Base-by-base conservation (phyloP, 306 rosid species). In the Spatholobus suberectus region DNA sequence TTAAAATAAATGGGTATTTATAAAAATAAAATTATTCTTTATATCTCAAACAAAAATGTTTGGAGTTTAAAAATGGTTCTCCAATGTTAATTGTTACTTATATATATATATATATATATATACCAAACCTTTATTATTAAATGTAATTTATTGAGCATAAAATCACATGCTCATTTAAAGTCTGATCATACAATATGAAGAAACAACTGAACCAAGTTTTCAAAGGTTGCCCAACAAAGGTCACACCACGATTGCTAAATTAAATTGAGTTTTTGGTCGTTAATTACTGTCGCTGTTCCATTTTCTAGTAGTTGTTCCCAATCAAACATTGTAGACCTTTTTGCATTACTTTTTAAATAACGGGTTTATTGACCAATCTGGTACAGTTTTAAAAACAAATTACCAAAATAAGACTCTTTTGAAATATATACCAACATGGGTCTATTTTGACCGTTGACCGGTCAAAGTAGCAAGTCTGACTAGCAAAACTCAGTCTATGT, bases 161-260 rank as follows among this genome's bases (percentile, higher is more conserved):
- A 26, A 58, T 40, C 54, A 57, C 11, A 58, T 76, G 57, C n/a
- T 17, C 24, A 7, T 23, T 75, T 13, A 75, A 40, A 40, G 27
- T 14, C 27, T 23, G n/a, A 24, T 57, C 35, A 14, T 46, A 71
- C 3, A 15, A 49, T 18, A 73, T 32, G 2, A 37, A n/a, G 65
- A 51, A 73, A 51, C 54, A 73, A 20, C 78, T 15, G 11, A 73
- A 29, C 5, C 17, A 15, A 24, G 41, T 23, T 21, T 17, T 40
- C 80, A 26, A 76, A 59, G 44, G 58, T 41, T 59, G 44, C 78
- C 10, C 13, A 63, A 44, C 65, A 49, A 63, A 13, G 74, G 61
- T 62, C 73, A 47, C 6, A 54, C 44, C 8, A 35, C 6, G 41
- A 54, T 4, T 26, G 27, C 4, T 51, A 13, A 23, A 49, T n/a